Percentiles rank a stretch among this genome's conserved stretches.
Evolutionary conservation across 2,329 filamentous ascomycete species (phyloP).

Genomic region (Alternaria burnsii): DNA sequence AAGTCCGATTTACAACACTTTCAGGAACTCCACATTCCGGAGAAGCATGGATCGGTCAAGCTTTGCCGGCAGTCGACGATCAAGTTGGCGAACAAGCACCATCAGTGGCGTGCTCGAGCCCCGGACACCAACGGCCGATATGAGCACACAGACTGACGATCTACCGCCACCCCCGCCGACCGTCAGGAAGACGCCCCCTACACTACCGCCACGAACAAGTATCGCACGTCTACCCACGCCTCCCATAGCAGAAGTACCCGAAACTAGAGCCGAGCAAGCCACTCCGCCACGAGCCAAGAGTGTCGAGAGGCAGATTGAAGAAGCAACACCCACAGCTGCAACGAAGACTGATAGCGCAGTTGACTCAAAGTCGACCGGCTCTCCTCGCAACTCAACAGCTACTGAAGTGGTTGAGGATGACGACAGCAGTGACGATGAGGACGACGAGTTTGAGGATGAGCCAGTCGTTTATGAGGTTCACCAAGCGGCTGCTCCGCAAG

Average conservation of each 20-base stretch:
- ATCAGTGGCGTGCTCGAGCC: constrained; percentile 66
- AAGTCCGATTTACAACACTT: constrained; percentile 73
- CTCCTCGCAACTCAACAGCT: constrained; percentile 7
- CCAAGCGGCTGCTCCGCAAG: constrained; percentile 69
- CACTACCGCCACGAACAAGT: constrained; percentile 34
- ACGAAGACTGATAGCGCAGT: constrained; percentile 4
- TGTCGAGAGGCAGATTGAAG: constrained; percentile 14
- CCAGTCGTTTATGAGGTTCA: constrained; percentile 75
- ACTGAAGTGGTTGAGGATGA: constrained; percentile 57
- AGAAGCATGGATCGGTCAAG: constrained; percentile 76
- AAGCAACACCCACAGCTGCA: constrained; percentile 9
- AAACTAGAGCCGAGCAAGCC: constrained; percentile 36
- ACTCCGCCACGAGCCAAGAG: constrained; percentile 20
- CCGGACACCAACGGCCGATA: constrained; percentile 66
- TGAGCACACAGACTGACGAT: constrained; percentile 30
- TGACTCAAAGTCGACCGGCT: constrained; percentile 11
- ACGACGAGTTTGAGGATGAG: constrained; percentile 63
- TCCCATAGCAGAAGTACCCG: constrained; percentile 48
- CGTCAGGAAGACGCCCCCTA: constrained; percentile 31
- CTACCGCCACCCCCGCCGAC: constrained; percentile 32
- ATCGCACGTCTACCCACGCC: constrained; percentile 32
- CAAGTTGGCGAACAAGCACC: constrained; percentile 76
- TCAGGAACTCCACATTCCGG: constrained; percentile 66
- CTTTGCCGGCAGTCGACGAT: constrained; percentile 63
- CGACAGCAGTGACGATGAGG: constrained; percentile 55